Base-by-base conservation (phyloP, 2,329 filamentous ascomycete genomes). In the Fusarium sterilihyphosum region DNA sequence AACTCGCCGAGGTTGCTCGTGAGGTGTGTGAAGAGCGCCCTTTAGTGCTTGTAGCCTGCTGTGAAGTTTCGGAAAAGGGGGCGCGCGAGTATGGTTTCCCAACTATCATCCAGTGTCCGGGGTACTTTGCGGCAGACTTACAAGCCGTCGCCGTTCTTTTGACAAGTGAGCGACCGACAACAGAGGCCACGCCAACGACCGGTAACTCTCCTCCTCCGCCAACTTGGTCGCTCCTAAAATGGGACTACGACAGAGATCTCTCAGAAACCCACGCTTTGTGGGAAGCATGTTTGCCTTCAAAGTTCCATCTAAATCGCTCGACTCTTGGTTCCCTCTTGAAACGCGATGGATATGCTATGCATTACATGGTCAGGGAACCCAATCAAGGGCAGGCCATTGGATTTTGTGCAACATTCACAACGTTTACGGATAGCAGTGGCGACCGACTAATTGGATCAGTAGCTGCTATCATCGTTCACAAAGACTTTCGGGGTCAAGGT, bases 371-470 rank as follows among this genome's bases (percentile, higher is more conserved):
- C 35, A 85, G 85, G 56, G 84, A 87, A n/a, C 84, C 86, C 5
- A 79, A 78, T 17, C 79, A 79, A 13, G 64, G 65, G 16, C 82
- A 84, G 41, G 74, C 88, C 31, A 77, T 91, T 43, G 89, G 89
- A 1, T 91, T 91, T 70, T 91, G 89, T 75, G 88, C 89, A 16
- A 90, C 89, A 14, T 91, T 88, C 76, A 87, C 88, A 37, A 89
- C 87, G 8, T 90, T 88, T 78, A 85, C 86, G 52, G 87, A 89
- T 71, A 85, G 85, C 70, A 85, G 83, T 44, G 85, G 84, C 26
- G 86, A 89, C 70, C 84, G 84, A 40, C 81, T 90, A 46, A 84
- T 91, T 53, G 89, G 88, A 14, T 91, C 88, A 8, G 78, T 91
- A 38, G 88, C 88, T 17, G 80, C 86, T 17, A 79, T 91, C 35